Evolutionary conservation across 306 rosid genomes (phyloP).

Genomic region (Lotus japonicus): DNA sequence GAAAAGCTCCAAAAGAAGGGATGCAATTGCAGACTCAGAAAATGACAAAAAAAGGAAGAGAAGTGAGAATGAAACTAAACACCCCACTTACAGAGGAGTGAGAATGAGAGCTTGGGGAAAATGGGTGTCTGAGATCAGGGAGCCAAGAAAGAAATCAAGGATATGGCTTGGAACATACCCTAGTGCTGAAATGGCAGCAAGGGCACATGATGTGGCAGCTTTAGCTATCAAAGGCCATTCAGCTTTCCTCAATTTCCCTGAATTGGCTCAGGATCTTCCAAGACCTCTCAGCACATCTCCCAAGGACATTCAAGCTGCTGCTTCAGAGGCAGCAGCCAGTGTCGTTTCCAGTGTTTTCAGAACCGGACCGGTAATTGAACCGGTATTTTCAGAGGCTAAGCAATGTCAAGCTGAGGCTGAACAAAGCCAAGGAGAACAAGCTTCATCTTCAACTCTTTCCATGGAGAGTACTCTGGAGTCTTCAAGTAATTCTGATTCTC

Average conservation of each 20-base stretch:
- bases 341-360: no score
- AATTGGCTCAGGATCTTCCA: slow-evolving; percentile 53
- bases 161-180: slow-evolving; percentile 94
- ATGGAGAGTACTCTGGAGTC: slow-evolving; percentile 27
- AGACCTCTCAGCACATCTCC: slow-evolving; percentile 58
- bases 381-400: no score
- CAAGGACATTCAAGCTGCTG: slow-evolving; percentile 89
- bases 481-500: slow-evolving; percentile 25
- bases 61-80: slow-evolving; percentile 30
- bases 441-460: slow-evolving; percentile 20
- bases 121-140: slow-evolving; percentile 90
- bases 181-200: slow-evolving; percentile 87
- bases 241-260: slow-evolving; percentile 81
- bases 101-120: slow-evolving; percentile 85
- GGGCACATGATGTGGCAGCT: slow-evolving; percentile 93
- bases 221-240: slow-evolving; percentile 75
- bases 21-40: slow-evolving; percentile 13
- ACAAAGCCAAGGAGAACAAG: slow-evolving; percentile 16
- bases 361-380: no score
- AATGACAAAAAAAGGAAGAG: slow-evolving; percentile 35
- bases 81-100: slow-evolving; percentile 69
- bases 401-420: no score
- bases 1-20: neutral
- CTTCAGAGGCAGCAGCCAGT: slow-evolving; percentile 88
- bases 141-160: slow-evolving; percentile 84